Evolutionary conservation across 2,329 filamentous ascomycete species (phyloP).

Genomic region (Aspergillus pseudoterreus): DNA sequence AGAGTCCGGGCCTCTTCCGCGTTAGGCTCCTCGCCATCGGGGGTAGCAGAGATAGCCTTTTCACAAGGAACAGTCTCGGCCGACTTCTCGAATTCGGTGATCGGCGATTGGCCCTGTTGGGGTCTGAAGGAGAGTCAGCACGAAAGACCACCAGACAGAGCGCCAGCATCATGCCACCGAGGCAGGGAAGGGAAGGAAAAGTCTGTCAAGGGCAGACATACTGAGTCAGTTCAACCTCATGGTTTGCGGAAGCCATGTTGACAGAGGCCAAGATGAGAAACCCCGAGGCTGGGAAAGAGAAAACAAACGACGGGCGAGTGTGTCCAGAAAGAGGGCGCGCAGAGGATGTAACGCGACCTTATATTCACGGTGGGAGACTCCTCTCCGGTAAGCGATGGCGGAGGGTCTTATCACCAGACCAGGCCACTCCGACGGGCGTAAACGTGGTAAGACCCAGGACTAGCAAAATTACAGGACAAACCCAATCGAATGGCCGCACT

Average conservation of each 20-base stretch:
- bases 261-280: conserved; percentile 7
- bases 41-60: conserved; percentile 27
- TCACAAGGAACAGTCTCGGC: conserved; percentile 22
- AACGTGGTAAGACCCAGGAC: conserved; percentile 15
- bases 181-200: not conserved
- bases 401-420: conserved; percentile 68
- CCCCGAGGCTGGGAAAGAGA: conserved; percentile 1
- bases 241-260: conserved; percentile 25
- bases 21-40: conserved; percentile 52
- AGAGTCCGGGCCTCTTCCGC: conserved; percentile 50
- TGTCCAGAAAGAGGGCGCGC: conserved; percentile 8
- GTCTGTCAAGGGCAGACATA: conserved; percentile 14
- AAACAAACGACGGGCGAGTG: conserved; percentile 4
- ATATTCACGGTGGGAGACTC: conserved; percentile 22
- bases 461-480: conserved; percentile 15
- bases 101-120: conserved; percentile 15
- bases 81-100: conserved; percentile 22
- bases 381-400: conserved; percentile 59
- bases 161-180: not conserved
- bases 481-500: conserved; percentile 5
- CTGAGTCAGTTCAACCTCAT: conserved; percentile 26
- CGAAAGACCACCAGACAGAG: not conserved
- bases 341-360: conserved; percentile 18
- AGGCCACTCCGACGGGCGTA: conserved; percentile 10
- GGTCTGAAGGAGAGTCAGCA: conserved; percentile 10